Evolutionary conservation across 2,329 filamentous ascomycete species (phyloP).

Genomic region (Teratosphaeria destructans): DNA sequence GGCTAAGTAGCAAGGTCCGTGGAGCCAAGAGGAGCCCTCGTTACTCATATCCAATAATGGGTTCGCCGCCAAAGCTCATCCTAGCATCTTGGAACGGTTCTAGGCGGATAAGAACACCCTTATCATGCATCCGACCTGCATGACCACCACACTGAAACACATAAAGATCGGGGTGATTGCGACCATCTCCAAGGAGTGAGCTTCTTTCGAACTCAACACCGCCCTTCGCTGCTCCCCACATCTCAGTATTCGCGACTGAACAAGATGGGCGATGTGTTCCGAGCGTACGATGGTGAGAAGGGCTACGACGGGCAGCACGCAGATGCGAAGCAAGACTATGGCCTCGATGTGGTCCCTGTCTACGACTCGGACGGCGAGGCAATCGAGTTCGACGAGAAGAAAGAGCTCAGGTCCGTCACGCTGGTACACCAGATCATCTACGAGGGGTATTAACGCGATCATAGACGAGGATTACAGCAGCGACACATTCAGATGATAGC

Average conservation of each 20-base stretch:
- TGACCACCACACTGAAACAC: neutral
- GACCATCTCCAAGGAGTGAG: neutral
- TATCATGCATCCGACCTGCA: neutral
- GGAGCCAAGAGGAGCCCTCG: neutral
- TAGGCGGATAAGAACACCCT: neutral
- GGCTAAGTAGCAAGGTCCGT: neutral
- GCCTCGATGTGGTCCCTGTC: constrained; percentile 5
- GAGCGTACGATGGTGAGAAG: neutral
- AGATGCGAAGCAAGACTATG: neutral
- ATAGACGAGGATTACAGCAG: constrained; percentile 28
- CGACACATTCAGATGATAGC: constrained; percentile 28
- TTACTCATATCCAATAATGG: neutral
- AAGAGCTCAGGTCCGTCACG: constrained; percentile 8
- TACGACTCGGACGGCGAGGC: constrained; percentile 9
- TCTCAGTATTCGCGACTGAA: neutral
- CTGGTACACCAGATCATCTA: neutral
- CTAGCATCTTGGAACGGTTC: neutral
- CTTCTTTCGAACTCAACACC: neutral
- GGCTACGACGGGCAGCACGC: neutral
- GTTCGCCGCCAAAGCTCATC: neutral
- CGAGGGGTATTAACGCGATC: neutral
- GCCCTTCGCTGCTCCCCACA: neutral
- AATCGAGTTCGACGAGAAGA: constrained; percentile 13
- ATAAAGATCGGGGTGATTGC: neutral
- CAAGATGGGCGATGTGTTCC: neutral